These are phyloP conservation scores for Saussurea involucrata DNA, from an alignment of 129 eudicot genomes.

Conservation along the genomic window DNA sequence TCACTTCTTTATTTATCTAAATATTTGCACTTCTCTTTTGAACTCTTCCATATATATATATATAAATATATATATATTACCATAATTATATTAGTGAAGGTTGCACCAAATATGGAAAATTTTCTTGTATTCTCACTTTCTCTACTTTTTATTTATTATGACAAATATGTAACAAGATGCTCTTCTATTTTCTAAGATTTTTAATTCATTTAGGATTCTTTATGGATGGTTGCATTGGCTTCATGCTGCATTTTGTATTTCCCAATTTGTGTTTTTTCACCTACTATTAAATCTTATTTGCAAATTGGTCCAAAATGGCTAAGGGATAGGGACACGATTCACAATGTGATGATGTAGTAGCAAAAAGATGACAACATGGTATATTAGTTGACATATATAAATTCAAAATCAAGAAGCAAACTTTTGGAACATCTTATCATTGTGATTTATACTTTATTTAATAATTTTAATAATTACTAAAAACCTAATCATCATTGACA, in stretches of 20 bases:
- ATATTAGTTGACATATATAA: neutral
- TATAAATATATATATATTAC: neutral
- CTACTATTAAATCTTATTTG: neutral
- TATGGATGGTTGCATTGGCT: neutral
- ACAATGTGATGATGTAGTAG: constrained; percentile 5
- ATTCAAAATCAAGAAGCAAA: neutral
- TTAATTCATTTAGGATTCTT: neutral
- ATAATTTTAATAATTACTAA: neutral
- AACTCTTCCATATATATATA: too few species aligned
- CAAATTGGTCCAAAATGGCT: constrained; percentile 26
- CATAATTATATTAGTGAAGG: neutral
- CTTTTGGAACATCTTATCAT: neutral
- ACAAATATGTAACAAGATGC: neutral
- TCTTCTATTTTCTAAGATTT: neutral
- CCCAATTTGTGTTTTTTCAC: constrained; percentile 4
- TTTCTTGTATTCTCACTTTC: neutral
- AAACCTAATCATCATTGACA: too few species aligned
- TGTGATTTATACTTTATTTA: neutral
- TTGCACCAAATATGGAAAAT: neutral
- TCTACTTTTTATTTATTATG: neutral
- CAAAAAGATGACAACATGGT: neutral
- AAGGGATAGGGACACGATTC: constrained; percentile 2
- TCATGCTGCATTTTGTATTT: neutral
- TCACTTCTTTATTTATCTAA: too few species aligned
- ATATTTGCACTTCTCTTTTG: too few species aligned